Evolutionary conservation across 306 rosid species (phyloP), one percentile per base, ranked within the genome.

Genomic region (Delonix regia): DNA sequence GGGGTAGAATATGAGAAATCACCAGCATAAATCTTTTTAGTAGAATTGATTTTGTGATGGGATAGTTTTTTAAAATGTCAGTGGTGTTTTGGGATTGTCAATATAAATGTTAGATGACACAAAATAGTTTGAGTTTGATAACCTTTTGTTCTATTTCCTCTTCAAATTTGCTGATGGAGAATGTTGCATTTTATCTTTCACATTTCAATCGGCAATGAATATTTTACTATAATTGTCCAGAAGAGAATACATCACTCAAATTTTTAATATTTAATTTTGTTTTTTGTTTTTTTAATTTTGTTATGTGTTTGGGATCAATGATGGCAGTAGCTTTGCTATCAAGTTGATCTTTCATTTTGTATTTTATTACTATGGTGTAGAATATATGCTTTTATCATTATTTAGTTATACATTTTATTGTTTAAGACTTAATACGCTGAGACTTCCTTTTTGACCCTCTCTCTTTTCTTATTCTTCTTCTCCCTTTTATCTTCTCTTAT

Each of bases 341-440:
- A 48, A 7, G 19, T 60, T 27, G 16, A n/a, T 48, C 19, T 59
- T 36, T 53, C 60, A 19, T 53, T 33, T 11, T 7, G 62, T 60
- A 59, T 25, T 63, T 27, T n/a, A n/a, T n/a, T n/a, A n/a, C n/a
- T n/a, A n/a, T n/a, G n/a, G n/a, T n/a, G n/a, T n/a, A n/a, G n/a
- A 21, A 41, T 55, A 44, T 45, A n/a, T n/a, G n/a, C n/a, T 73
- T 73, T 56, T 73, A 56, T 57, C 61, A 21, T 21, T 55, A 55
- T 19, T 22, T 22, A 9, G 1, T 55, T 10, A 55, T 55, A 8
- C 5, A 1, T 39, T 45, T 27, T 30, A 1, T 21, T 56, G 8
- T 51, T 70, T n/a, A 4, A 38, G 55, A 73, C 33, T 56, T 39
- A 15, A 73, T 24, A 56, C 25, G 9, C 9, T 55, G 15, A 7